Evolutionary conservation across 768 basidiomycete genomes (phyloP).

Genomic region (Candolleomyces efflorescens): DNA sequence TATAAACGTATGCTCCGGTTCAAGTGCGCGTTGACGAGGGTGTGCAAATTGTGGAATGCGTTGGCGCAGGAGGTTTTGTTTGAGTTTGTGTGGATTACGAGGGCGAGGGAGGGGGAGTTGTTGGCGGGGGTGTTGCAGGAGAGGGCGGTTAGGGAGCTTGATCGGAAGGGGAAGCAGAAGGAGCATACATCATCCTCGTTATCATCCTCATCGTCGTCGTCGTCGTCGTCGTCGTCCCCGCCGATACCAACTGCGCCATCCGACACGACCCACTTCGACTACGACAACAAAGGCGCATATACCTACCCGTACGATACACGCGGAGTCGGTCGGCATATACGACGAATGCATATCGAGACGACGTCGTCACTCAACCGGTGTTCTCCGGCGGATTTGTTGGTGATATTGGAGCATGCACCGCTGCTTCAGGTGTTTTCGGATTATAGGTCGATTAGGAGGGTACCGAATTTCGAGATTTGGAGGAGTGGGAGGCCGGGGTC

Average conservation of each 20-base stretch:
- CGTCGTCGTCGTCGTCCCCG: too few relatives aligned
- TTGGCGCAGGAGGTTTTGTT: constrained; percentile 56
- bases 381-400: constrained; percentile 61
- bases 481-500: too few relatives aligned
- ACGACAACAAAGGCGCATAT: constrained; percentile 26
- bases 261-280: background rate
- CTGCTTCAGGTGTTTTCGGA: constrained; percentile 59
- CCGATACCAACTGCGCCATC: too few relatives aligned
- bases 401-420: constrained; percentile 63
- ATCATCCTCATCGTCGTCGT: too few relatives aligned
- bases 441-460: constrained; percentile 56
- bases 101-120: constrained; percentile 28
- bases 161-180: too few relatives aligned
- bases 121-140: constrained; percentile 20
- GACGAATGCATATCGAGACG: constrained; percentile 69
- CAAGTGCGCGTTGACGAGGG: constrained; percentile 49
- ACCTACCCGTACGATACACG: constrained; percentile 14
- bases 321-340: constrained; percentile 44
- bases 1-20: constrained; percentile 45
- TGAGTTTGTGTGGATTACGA: constrained; percentile 68
- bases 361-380: constrained; percentile 54
- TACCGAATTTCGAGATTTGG: constrained; percentile 1
- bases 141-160: constrained; percentile 9
- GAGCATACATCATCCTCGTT: too few relatives aligned
- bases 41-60: constrained; percentile 52